Conservation (phyloP, 2,329 filamentous ascomycete genomes). For the Pleomassaria siparia region DNA sequence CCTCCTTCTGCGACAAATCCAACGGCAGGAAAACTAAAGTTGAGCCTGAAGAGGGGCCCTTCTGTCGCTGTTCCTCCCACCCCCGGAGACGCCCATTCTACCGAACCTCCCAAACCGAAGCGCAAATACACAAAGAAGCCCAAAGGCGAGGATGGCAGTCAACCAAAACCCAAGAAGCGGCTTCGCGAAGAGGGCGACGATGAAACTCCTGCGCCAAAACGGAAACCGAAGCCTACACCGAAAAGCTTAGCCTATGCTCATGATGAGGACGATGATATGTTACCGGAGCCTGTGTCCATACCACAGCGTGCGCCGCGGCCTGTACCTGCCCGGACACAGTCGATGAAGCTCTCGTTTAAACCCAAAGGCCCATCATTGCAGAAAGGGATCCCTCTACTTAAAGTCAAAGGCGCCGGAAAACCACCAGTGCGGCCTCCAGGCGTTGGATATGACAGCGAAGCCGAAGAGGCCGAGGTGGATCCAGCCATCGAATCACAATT, state of each 20-base stretch:
- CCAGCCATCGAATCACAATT: conserved; percentile 89
- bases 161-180: conserved; percentile 34
- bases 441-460: conserved; percentile 95
- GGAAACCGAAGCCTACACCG: conserved; percentile 37
- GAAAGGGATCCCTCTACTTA: conserved; percentile 29
- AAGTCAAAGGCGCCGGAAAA: conserved; percentile 37
- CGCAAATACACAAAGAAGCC: conserved; percentile 47
- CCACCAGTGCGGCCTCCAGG: conserved; percentile 62
- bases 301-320: conserved; percentile 8
- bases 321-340: conserved; percentile 21
- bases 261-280: conserved; percentile 17
- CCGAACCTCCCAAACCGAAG: conserved; percentile 44
- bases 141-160: conserved; percentile 34
- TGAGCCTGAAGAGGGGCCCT: conserved; percentile 32
- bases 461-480: conserved; percentile 84
- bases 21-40: conserved; percentile 33
- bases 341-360: conserved; percentile 37
- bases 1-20: conserved; percentile 13
- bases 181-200: conserved; percentile 39
- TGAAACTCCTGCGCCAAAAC: conserved; percentile 30
- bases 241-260: conserved; percentile 32
- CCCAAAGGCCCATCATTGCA: conserved; percentile 45
- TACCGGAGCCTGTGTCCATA: not conserved
- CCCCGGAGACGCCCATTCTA: conserved; percentile 29
- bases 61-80: conserved; percentile 17